Evolutionary conservation across 2,329 filamentous ascomycete genomes (phyloP), one percentile per base, ranked within the genome.

Genomic region (Hawksworthiomyces lignivorus): DNA sequence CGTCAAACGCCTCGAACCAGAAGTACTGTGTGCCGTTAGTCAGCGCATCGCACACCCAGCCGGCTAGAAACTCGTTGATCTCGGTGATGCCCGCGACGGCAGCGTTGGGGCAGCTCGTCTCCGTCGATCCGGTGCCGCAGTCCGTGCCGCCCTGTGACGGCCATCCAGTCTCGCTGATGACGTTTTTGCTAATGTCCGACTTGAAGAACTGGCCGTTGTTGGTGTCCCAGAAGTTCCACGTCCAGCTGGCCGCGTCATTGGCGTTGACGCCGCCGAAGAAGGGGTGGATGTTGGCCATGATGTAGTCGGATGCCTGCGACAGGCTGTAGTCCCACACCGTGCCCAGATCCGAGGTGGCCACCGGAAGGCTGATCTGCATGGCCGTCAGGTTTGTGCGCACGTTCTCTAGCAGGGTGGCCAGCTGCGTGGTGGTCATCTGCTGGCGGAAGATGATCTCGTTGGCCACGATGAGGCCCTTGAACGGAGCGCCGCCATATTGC

Each of bases 231-330:
- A 96, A 97, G 14, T 62, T 63, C 64, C 72, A 86, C 0, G 90
- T 94, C 90, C 90, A 97, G 7, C 59, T 64, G 0, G 88, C 82
- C 0, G 87, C 87, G 2, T 73, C 59, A 3, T 75, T 67, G 3
- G 80, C 82, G 1, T 73, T 67, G 11, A 87, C 78, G 35, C 90
- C 90, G 0, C 82, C 84, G 57, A 97, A 97, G 72, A 97, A 96
- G 0, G 92, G 90, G 58, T 97, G 92, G 41, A 97, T 86, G 58
- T 97, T 97, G 52, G 87, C 84, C 89, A 97, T 96, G 62, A 97
- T 80, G 54, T 86, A 81, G 61, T 97, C 89, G 31, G 87, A 84
- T 39, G 78, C 71, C 4, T 64, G 53, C 0, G 84, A 84, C 15
- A 97, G 75, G 2, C 71, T 68, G 0, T 71, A 56, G 3, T 79